Base-by-base conservation (phyloP, 768 basidiomycete species). In the Boletus eberwhitei region DNA sequence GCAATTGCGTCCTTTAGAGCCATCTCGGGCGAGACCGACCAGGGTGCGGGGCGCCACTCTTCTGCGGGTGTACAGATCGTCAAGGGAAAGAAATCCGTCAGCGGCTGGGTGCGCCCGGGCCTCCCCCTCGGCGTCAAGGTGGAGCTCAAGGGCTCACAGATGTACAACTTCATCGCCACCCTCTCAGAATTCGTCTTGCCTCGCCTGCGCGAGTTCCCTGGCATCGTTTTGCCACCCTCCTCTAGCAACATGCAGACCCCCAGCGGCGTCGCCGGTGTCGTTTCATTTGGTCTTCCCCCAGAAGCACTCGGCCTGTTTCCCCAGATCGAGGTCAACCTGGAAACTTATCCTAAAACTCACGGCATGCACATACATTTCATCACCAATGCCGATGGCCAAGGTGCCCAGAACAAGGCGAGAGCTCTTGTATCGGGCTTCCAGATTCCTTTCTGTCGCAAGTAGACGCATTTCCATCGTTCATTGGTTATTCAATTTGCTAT, bases 301-400 rank as follows among this genome's bases (percentile, higher is more conserved):
- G 73, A 77, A 5, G 93, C 95, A 1, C 87, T 99, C 81, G 85
- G 80, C 8, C 79, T 95, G 62, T 99, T 98, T 77, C 96, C 96
- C 1, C 91, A 96, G 74, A 88, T 98, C 53, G 96, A 98, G 74
- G 87, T 93, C 71, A 97, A 97, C 69, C 71, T 88, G 40, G 95
- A 98, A 65, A 74, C 89, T 29, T 99, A 98, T 68, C 92, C 93
- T 6, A 83, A 82, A 59, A 68, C 83, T 43, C 87, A 87, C 64
- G 96, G 96, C 19, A 91, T 99, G 83, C 90, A 98, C 66, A 85
- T 99, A 36, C 90, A 95, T 68, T 94, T 96, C 67, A 79, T 94
- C 53, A 98, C 96, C 21, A 93, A 88, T 66, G 89, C 90, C 5
- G 77, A 78, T 42, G 96, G 96, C 0, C 72, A 85, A n/a, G 92